phyloP scores from a whole-genome alignment of 2,329 filamentous ascomycete species.

The Claviceps africana region DNA sequence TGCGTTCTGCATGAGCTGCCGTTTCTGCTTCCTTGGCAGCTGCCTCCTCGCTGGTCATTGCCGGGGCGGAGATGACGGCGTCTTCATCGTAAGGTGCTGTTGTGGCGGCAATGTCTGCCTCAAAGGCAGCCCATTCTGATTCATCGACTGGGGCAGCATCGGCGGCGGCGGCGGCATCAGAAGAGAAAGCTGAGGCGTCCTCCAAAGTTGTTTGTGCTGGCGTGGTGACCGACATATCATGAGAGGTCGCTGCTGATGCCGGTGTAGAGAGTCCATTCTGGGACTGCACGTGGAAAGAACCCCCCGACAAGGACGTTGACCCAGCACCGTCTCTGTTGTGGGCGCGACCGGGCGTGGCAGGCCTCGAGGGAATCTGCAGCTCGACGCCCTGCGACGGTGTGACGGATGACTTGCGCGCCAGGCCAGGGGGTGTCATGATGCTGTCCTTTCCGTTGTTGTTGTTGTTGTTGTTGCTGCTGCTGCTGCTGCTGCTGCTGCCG shows the following conservation, averaged over 20 bases:
- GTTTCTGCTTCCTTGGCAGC: conserved; percentile 36
- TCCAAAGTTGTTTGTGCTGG: conserved; percentile 3
- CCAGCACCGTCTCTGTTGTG: conserved; percentile 25
- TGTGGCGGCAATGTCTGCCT: conserved; percentile 57
- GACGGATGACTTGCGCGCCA: conserved; percentile 33
- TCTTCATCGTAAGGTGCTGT: conserved; percentile 24
- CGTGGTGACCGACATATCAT: not conserved
- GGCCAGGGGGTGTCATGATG: conserved; percentile 9
- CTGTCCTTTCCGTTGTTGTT: conserved; percentile 10
- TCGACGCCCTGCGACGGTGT: conserved; percentile 43
- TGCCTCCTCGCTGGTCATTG: conserved; percentile 49
- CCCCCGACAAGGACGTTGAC: conserved; percentile 25
- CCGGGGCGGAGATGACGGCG: conserved; percentile 55
- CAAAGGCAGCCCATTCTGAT: conserved; percentile 75
- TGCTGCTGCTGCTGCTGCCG: too few species aligned
- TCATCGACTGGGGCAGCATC: conserved; percentile 39
- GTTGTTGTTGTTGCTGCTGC: too few species aligned
- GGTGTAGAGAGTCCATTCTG: conserved; percentile 7
- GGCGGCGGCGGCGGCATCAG: conserved; percentile 9
- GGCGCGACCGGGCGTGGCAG: conserved; percentile 38
- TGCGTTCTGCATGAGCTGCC: conserved; percentile 36
- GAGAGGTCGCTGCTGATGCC: conserved; percentile 17
- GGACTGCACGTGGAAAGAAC: conserved; percentile 6
- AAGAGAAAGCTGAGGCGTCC: conserved; percentile 1
- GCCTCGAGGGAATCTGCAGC: conserved; percentile 49